A percentile compares a stretch with the other conserved stretches of the same genome.
Evolutionary conservation across 257 asterid genomes (phyloP).

Genomic region (Voacanga thouarsii): DNA sequence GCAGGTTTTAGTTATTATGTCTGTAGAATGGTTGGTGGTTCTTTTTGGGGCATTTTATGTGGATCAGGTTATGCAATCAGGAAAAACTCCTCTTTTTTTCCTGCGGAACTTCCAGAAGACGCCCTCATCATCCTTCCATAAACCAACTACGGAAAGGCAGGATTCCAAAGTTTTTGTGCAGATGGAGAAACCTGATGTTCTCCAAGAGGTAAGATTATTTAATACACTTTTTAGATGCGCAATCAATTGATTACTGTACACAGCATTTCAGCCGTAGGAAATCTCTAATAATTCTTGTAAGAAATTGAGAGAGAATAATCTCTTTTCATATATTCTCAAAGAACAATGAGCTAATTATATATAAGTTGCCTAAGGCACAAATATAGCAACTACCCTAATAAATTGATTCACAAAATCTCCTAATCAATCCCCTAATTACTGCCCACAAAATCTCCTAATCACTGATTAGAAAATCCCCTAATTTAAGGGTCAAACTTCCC

Average conservation of each 20-base stretch:
- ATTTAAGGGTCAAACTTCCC: too few relatives aligned
- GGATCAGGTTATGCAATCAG: constrained; percentile 72
- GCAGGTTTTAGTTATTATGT: constrained; percentile 61
- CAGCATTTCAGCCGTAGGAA: neutral
- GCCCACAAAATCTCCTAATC: too few relatives aligned
- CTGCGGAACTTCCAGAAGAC: constrained; percentile 44
- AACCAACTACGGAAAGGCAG: constrained; percentile 59
- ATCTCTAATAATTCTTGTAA: neutral
- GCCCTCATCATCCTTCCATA: constrained; percentile 51
- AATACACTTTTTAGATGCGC: neutral
- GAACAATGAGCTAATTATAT: too few relatives aligned
- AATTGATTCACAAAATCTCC: too few relatives aligned
- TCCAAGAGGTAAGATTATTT: constrained; percentile 62
- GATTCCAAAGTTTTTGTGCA: constrained; percentile 68
- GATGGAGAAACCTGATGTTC: constrained; percentile 77
- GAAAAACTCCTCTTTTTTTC: constrained; percentile 63
- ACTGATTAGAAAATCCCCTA: too few relatives aligned
- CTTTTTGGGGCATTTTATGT: constrained; percentile 62
- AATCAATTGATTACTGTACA: neutral
- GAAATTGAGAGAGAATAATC: too few relatives aligned
- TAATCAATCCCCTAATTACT: too few relatives aligned
- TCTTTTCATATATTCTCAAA: too few relatives aligned
- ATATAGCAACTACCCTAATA: too few relatives aligned
- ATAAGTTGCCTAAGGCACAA: too few relatives aligned
- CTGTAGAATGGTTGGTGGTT: constrained; percentile 79